Evolutionary conservation across 495 filamentous ascomycete species (phyloP), one percentile per base, ranked within the genome.

Genomic region (Penicillium ucsense): DNA sequence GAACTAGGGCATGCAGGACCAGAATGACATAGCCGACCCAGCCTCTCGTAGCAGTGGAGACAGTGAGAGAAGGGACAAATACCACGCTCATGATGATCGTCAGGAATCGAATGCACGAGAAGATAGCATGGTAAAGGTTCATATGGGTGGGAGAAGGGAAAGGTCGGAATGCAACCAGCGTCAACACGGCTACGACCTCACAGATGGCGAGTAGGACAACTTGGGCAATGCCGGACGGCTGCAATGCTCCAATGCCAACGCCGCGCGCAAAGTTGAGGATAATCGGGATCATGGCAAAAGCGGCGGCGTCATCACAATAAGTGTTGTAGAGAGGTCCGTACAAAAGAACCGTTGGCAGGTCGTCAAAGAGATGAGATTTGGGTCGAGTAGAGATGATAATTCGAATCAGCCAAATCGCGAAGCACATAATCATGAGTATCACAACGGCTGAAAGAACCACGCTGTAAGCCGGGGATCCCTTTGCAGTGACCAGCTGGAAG

Each of bases 321-420:
- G 94, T 98, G 65, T 98, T 98, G 70, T 97, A 98, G n/a, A 98
- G 74, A 3, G 92, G 88, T 4, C 92, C 92, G 57, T 95, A 97
- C 2, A 88, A 73, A 8, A 98, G 75, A 7, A 96, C 84, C 0
- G 88, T 95, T 6, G 86, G 79, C 40, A 97, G 76, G 63, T 96
- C 88, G 61, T 98, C 92, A 59, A 94, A 98, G 20, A 98, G 76
- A 52, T 84, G 83, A 9, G 88, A 81, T 38, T 85, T 82, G 0
- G 92, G 92, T 49, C 86, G 81, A 3, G 88, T 89, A 27, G 73
- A 81, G 31, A 81, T 78, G 56, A 96, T 89, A 34, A 91, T 70
- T 56, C 81, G 81, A 35, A 90, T 75, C 1, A 91, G 76, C 83
- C 85, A 95, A n/a, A 73, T 67, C 2, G 83, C 79, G 61, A 89